phyloP scores from a whole-genome alignment of 2,329 filamentous ascomycete species.

The Mycogone perniciosa region DNA sequence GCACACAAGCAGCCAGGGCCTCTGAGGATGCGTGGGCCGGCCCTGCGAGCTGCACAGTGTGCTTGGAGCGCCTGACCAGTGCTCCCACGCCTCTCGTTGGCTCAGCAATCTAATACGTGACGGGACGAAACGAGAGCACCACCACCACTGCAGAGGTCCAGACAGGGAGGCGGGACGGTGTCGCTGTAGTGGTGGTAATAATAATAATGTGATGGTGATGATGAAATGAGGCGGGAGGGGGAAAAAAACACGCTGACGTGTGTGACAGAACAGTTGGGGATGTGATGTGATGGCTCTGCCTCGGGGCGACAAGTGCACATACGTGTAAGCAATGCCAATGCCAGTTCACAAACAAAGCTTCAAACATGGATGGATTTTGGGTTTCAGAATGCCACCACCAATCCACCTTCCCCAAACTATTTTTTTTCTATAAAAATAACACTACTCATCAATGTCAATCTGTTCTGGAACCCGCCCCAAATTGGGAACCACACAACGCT shows the following conservation, averaged over 20 bases:
- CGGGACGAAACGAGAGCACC: conserved; percentile 3
- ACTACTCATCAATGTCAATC: too few species aligned
- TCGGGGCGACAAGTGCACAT: too few species aligned
- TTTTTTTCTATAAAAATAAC: too few species aligned
- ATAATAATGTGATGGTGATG: not conserved
- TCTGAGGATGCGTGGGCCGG: not conserved
- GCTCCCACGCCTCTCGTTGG: conserved; percentile 2
- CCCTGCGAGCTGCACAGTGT: conserved; percentile 11
- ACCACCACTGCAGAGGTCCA: not conserved
- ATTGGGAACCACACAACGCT: too few species aligned
- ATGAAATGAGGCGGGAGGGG: conserved; percentile 4
- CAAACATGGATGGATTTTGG: too few species aligned
- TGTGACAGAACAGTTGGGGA: too few species aligned
- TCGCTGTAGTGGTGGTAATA: too few species aligned
- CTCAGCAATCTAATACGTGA: not conserved
- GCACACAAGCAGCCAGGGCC: not conserved
- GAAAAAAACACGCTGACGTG: not conserved
- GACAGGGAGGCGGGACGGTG: not conserved
- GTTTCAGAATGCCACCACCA: too few species aligned
- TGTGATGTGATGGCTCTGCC: too few species aligned
- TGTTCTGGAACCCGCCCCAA: too few species aligned
- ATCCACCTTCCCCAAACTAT: too few species aligned
- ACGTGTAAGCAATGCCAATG: not conserved
- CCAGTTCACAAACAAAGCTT: not conserved
- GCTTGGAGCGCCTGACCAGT: conserved; percentile 9